Evolutionary conservation across 345 rosid genomes (phyloP), one percentile per base, ranked within the genome.

Genomic region (Aquilaria yunnanensis): DNA sequence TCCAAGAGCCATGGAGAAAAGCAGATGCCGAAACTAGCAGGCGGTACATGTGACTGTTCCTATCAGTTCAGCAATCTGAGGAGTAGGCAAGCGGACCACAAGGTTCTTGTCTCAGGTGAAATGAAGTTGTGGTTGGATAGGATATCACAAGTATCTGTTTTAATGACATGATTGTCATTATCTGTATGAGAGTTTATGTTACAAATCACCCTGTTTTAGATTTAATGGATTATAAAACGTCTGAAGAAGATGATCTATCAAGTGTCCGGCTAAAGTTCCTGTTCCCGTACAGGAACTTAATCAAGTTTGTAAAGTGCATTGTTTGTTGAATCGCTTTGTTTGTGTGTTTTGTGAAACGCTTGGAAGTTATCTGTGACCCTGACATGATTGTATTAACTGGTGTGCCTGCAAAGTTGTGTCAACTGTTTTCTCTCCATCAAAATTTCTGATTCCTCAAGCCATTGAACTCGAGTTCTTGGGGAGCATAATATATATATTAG

Each of bases 1-100:
- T 10, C 88, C 92, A 67, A 79, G 92, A 79, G 85, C 86, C 12
- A 62, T 71, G 67, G 86, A 86, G 73, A 86, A 83, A 75, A 75
- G 76, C 78, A 78, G 73, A 74, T 77, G 56, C 74, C 65, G 75
- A 56, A 74, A 67, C 77, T 86, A 83, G 79, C 64, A 45, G 5
- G 49, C 29, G 10, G 55, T 45, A 47, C 6, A 43, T 66, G 59
- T 65, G 72, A 47, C 65, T 14, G 16, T 56, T 43, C 51, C 60
- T 68, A 67, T 74, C 73, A 70, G 50, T 67, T 72, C 74, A 60
- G 71, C 76, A 66, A 49, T 51, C 57, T 54, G 13, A 66, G 60
- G 37, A 37, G 60, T 47, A 51, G 70, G 53, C 48, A 59, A 54
- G 62, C 52, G 10, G 45, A 47, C 29, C 48, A 47, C 55, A 37